phyloP scores from a whole-genome alignment of 352 stramenopile genomes.

The Pythium sukuiense region DNA sequence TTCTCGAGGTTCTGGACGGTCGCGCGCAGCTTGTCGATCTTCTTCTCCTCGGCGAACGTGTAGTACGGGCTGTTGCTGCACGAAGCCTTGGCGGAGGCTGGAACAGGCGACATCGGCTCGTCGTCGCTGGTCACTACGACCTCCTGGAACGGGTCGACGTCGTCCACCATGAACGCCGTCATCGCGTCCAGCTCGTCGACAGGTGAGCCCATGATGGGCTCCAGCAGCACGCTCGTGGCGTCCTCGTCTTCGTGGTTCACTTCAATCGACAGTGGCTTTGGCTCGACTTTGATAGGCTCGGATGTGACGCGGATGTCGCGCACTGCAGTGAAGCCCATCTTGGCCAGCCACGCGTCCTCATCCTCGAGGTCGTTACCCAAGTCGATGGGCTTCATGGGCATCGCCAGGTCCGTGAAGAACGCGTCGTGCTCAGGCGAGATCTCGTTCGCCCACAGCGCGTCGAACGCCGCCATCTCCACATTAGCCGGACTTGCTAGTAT shows the following conservation, averaged over 20 bases:
- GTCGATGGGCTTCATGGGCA: slow-evolving; percentile 22
- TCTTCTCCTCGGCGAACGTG: slow-evolving; percentile 25
- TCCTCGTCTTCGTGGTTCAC: slow-evolving; percentile 30
- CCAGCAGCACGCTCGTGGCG: slow-evolving; percentile 58
- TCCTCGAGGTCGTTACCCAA: slow-evolving; percentile 5
- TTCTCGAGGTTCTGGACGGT: slow-evolving; percentile 54
- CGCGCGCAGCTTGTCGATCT: slow-evolving; percentile 49
- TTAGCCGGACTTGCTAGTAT: neutral
- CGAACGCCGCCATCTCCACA: slow-evolving; percentile 17
- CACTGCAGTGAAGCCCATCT: slow-evolving; percentile 16
- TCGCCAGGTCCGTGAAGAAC: slow-evolving; percentile 18
- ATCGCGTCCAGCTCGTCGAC: slow-evolving; percentile 67
- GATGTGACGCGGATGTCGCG: slow-evolving; percentile 23
- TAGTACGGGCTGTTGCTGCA: slow-evolving; percentile 7
- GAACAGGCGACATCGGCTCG: slow-evolving; percentile 18
- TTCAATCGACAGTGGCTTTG: slow-evolving; percentile 14
- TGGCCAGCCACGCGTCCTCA: slow-evolving; percentile 31
- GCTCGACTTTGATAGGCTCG: slow-evolving; percentile 6
- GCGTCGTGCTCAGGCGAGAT: slow-evolving; percentile 12
- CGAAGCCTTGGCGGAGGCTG: slow-evolving; percentile 2
- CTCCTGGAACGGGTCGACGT: slow-evolving; percentile 60
- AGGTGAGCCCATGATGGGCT: slow-evolving; percentile 49
- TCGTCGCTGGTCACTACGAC: slow-evolving; percentile 29
- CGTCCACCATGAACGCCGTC: slow-evolving; percentile 57
- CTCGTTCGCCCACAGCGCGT: slow-evolving; percentile 21